Base-by-base conservation (phyloP, 805 yeast genomes). In the Saccharomycopsis microspora region DNA sequence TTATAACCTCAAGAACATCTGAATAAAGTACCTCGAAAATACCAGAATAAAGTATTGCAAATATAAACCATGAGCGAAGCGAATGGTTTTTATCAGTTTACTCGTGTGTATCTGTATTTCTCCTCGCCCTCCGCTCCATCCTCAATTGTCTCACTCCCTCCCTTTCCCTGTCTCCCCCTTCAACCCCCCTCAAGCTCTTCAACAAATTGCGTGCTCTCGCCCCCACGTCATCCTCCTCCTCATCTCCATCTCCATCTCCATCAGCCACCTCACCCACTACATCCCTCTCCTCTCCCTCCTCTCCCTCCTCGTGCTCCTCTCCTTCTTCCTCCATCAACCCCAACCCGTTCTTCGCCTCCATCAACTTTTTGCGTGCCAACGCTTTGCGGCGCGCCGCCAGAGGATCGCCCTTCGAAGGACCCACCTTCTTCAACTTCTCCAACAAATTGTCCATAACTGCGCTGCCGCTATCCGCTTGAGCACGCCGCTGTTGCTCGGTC, bases 391-490 rank as follows among this genome's bases (percentile, higher is more conserved):
- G 71, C 0, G 95, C 94, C 3, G 87, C 76, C 2, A 86, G 68
- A 1, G 93, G 78, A 54, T 89, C 93, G 3, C 85, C 80, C 53
- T 80, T 52, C 3, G 48, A 11, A 10, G 55, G 54, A 10, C 55
- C 55, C 32, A 52, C 55, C 35, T 47, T 88, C 59, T 88, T 83
- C 59, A 93, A 73, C 59, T 84, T 86, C 60, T 86, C 95, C 49
- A 93, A 71, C 43, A 93, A 69, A 38, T 82, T 75, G 62, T 93
- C 98, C 85, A 93, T 87, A 39, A 87, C 79, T 7, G 53, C 53
- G 32, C 30, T 39, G 27, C n/a, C 32, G 36, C 41, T 41, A 28
- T 33, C 28, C 6, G 41, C 34, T 9, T 28, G 34, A 30, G 42
- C 40, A 8, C 28, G 41, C 9, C 45, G 35, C 40, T 45, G 38